Evolutionary conservation across 139 green algal species (phyloP).

Genomic region (Pleodorina starrii): DNA sequence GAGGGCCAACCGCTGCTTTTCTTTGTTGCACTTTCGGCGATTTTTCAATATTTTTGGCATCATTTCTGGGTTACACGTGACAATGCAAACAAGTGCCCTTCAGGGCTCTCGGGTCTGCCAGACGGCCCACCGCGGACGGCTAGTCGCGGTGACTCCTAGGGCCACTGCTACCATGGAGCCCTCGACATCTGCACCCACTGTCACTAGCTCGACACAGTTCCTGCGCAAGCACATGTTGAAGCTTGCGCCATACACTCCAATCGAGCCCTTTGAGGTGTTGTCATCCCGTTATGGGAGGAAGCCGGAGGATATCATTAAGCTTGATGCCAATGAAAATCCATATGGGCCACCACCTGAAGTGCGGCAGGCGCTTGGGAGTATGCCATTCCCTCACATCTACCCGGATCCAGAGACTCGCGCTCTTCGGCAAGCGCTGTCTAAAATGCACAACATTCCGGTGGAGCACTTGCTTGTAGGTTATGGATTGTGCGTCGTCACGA

Average conservation of each 20-base stretch:
- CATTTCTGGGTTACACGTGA: background rate
- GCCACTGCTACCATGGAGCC: slow-evolving; percentile 40
- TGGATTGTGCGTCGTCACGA: no score
- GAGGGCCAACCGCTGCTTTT: no score
- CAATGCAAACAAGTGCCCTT: slow-evolving; percentile 12
- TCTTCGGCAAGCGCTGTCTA: slow-evolving; percentile 83
- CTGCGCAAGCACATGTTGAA: slow-evolving; percentile 92
- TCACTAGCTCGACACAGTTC: slow-evolving; percentile 66
- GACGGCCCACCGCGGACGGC: background rate
- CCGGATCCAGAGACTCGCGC: slow-evolving; percentile 94
- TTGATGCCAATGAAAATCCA: slow-evolving; percentile 99
- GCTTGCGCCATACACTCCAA: slow-evolving; percentile 96
- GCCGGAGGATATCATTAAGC: slow-evolving; percentile 97
- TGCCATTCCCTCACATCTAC: slow-evolving; percentile 98
- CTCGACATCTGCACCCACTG: slow-evolving; percentile 11
- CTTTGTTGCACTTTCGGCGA: no score
- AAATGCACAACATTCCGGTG: slow-evolving; percentile 80
- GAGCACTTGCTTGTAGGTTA: slow-evolving; percentile 93
- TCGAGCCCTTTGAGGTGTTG: slow-evolving; percentile 97
- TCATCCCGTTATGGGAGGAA: slow-evolving; percentile 82
- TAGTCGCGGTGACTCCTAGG: background rate
- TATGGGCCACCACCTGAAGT: slow-evolving; percentile 98
- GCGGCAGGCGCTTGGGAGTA: slow-evolving; percentile 84
- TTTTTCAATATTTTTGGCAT: background rate
- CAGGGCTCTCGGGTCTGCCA: background rate